Conservation (phyloP, 1,284 basidiomycete genomes). For the Pseudozyma sp. region DNA sequence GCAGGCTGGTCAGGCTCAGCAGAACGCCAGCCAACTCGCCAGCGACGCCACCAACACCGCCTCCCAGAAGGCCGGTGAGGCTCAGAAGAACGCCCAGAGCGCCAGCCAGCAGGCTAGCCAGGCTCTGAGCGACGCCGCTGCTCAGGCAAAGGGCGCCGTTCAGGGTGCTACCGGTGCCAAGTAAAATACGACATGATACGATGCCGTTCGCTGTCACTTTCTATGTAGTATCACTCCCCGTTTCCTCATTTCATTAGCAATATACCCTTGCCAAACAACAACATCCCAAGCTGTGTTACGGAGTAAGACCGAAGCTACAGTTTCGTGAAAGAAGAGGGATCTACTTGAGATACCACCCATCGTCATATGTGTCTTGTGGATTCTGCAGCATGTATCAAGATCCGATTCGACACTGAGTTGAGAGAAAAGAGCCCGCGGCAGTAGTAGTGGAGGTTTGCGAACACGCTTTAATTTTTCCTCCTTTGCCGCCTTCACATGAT, state of each 20-base stretch:
- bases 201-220: background rate
- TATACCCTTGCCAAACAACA: background rate
- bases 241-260: background rate
- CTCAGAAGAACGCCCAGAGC: constrained; percentile 24
- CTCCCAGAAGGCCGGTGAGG: constrained; percentile 36
- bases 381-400: background rate
- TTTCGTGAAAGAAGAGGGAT: too few relatives aligned
- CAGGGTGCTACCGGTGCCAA: constrained; percentile 38
- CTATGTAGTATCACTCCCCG: constrained; percentile 11
- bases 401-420: too few relatives aligned
- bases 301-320: too few relatives aligned
- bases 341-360: too few relatives aligned
- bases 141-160: constrained; percentile 47
- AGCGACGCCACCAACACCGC: constrained; percentile 25
- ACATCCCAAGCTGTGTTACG: too few relatives aligned
- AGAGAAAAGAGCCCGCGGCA: background rate
- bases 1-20: constrained; percentile 28
- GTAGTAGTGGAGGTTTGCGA: constrained; percentile 13
- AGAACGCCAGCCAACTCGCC: constrained; percentile 19
- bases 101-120: constrained; percentile 34
- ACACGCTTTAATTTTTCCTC: constrained; percentile 5
- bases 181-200: constrained; percentile 3
- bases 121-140: constrained; percentile 49
- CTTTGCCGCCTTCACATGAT: background rate
- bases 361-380: too few relatives aligned